These are phyloP conservation scores for Cladosporium austrohemisphaericum DNA, from an alignment of 2,329 filamentous ascomycete species.

Conservation along the genomic window DNA sequence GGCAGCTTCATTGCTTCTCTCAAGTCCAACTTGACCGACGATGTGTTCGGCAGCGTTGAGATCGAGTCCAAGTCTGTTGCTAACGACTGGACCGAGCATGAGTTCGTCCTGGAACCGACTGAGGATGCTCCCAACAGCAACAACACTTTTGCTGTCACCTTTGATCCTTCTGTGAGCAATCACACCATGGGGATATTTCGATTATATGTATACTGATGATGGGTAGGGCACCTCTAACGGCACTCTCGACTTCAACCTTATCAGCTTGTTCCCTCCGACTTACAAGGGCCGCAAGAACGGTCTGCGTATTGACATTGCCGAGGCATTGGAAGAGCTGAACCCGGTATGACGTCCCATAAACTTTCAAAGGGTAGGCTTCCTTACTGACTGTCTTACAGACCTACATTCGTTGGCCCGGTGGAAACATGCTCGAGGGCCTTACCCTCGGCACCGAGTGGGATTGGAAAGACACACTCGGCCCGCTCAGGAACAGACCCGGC, in stretches of 20 bases:
- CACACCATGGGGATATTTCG: too few species aligned
- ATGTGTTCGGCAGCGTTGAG: slow-evolving; percentile 39
- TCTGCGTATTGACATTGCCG: slow-evolving; percentile 47
- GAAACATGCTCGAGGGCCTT: slow-evolving; percentile 48
- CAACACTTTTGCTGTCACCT: slow-evolving; percentile 51
- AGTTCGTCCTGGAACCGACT: slow-evolving; percentile 39
- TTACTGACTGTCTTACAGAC: neutral
- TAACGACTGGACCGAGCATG: slow-evolving; percentile 33
- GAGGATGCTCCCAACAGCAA: slow-evolving; percentile 46
- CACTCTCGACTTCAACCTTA: slow-evolving; percentile 49
- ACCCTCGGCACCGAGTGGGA: slow-evolving; percentile 36
- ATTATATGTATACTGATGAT: neutral
- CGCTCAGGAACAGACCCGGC: slow-evolving; percentile 47
- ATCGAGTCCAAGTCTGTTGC: slow-evolving; percentile 27
- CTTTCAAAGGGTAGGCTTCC: too few species aligned
- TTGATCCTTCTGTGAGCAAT: slow-evolving; percentile 40
- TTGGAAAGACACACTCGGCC: slow-evolving; percentile 52
- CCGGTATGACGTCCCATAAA: slow-evolving; percentile 26
- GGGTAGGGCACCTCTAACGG: slow-evolving; percentile 33
- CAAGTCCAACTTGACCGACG: slow-evolving; percentile 39
- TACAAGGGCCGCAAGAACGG: slow-evolving; percentile 53
- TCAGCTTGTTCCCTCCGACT: slow-evolving; percentile 53
- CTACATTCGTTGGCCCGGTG: slow-evolving; percentile 49
- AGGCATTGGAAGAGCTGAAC: slow-evolving; percentile 42
- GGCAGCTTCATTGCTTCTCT: slow-evolving; percentile 40